These are phyloP conservation scores for Paracamarosporium sp. DNA, from an alignment of 2,329 filamentous ascomycete species.

Conservation along the genomic window DNA sequence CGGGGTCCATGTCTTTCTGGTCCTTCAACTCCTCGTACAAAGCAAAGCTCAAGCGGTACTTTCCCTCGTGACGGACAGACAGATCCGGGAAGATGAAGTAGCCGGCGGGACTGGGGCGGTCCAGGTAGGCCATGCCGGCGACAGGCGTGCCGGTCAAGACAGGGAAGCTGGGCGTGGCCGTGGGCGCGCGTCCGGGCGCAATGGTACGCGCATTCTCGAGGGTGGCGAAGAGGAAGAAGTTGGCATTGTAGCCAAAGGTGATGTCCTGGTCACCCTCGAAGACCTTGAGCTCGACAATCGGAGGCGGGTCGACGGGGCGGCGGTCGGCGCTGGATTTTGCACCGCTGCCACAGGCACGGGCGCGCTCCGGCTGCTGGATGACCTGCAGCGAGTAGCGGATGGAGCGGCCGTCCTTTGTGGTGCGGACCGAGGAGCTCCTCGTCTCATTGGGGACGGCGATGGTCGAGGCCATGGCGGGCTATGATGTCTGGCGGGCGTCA, in stretches of 20 bases:
- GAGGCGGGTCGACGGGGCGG: constrained; percentile 90
- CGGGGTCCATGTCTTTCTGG: constrained; percentile 74
- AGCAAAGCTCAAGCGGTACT: constrained; percentile 89
- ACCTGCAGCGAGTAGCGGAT: constrained; percentile 85
- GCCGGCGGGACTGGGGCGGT: constrained; percentile 78
- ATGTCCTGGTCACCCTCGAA: constrained; percentile 73
- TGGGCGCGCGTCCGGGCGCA: constrained; percentile 76
- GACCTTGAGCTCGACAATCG: constrained; percentile 89
- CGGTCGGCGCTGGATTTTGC: constrained; percentile 85
- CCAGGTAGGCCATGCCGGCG: constrained; percentile 93
- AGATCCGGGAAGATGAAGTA: constrained; percentile 99
- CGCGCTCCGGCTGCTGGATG: constrained; percentile 92
- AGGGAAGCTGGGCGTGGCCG: constrained; percentile 72
- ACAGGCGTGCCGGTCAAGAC: constrained; percentile 94
- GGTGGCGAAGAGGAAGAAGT: constrained; percentile 94
- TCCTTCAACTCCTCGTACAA: constrained; percentile 95
- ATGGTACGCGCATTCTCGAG: constrained; percentile 85
- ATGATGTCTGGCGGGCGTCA: constrained; percentile 13
- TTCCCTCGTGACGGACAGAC: constrained; percentile 93
- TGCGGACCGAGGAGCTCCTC: constrained; percentile 58
- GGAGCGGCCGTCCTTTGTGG: constrained; percentile 76
- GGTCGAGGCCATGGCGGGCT: constrained; percentile 41
- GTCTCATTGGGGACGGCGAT: constrained; percentile 66
- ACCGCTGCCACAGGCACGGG: constrained; percentile 92
- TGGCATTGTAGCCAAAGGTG: constrained; percentile 92